Base-by-base conservation (phyloP, 768 basidiomycete genomes). In the Tremella fuciformis region DNA sequence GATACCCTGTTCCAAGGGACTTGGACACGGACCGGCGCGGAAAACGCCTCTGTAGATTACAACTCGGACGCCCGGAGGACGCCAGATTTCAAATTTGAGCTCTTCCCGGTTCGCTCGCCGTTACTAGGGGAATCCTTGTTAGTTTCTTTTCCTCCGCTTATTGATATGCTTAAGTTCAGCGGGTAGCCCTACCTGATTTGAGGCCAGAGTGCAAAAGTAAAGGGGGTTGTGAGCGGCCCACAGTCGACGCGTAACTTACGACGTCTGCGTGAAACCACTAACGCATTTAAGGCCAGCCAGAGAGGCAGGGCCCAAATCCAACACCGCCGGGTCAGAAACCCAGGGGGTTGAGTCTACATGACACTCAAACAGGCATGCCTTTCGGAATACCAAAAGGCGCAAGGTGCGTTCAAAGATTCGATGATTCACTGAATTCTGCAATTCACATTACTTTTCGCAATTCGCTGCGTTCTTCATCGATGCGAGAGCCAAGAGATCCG, bases 61-160 rank as follows among this genome's bases (percentile, higher is more conserved):
- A 85, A 85, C 82, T 85, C 83, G 83, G 83, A 83, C 81, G 77
- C 79, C 80, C 77, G 47, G 78, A 78, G 80, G 79, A 81, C 71
- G 80, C 82, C 85, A 85, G 85, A 85, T 86, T 86, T 81, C 80
- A 85, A 86, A 85, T 85, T 86, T 86, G 85, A 86, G 85, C 84
- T 85, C 79, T 83, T 87, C 84, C 85, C 83, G 79, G 83, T 87
- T 86, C 86, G 85, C 86, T 86, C 83, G 84, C 85, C 84, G 86
- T 84, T 86, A 86, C 86, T 86, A 84, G 82, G 84, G 86, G 84
- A 87, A 86, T 86, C 86, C 85, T 85, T 83, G 86, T 87, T 87
- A 86, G 85, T 87, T 87, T 86, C 86, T 87, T 87, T 86, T 86
- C 86, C 86, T 86, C 85, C 83, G 83, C 86, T 87, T 86, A 86